Conservation (phyloP, 805 yeast species). For the Spathaspora arborariae region DNA sequence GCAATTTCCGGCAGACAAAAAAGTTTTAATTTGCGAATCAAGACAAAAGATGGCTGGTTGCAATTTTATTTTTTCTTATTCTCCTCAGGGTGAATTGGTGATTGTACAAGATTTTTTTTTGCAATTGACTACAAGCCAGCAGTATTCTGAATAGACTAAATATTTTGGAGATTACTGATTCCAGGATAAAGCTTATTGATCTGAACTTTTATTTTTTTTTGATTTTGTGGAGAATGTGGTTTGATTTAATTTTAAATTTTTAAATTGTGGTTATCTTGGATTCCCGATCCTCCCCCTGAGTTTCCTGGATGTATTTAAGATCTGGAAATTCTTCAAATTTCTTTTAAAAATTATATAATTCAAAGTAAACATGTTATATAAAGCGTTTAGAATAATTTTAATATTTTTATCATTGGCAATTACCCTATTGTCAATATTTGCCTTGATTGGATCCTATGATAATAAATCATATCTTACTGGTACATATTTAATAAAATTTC, state of each 20-base stretch:
- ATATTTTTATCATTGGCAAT: conserved; percentile 30
- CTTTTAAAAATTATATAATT: background rate
- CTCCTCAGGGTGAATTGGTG: background rate
- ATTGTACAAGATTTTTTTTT: background rate
- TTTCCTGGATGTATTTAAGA: background rate
- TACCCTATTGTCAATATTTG: conserved; percentile 30
- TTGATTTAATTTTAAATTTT: background rate
- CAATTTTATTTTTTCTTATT: conserved; percentile 3
- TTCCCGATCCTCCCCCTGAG: background rate
- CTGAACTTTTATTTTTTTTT: background rate
- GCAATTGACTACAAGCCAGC: conserved; percentile 5
- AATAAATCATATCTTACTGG: conserved; percentile 29
- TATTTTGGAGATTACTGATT: too few relatives aligned
- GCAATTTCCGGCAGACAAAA: too few relatives aligned
- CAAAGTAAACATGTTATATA: conserved; percentile 18
- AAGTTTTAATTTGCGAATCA: background rate
- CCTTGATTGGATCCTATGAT: conserved; percentile 36
- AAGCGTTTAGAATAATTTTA: conserved; percentile 29
- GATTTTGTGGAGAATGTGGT: background rate
- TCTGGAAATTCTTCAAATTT: background rate
- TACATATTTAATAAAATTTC: conserved; percentile 34
- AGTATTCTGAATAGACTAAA: too few relatives aligned
- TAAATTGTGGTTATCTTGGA: background rate
- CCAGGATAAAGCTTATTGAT: too few relatives aligned
- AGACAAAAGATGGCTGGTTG: conserved; percentile 6